These are phyloP conservation scores for Phaeosphaeriaceae sp. DNA, from an alignment of 2,329 filamentous ascomycete species.

Conservation along the genomic window DNA sequence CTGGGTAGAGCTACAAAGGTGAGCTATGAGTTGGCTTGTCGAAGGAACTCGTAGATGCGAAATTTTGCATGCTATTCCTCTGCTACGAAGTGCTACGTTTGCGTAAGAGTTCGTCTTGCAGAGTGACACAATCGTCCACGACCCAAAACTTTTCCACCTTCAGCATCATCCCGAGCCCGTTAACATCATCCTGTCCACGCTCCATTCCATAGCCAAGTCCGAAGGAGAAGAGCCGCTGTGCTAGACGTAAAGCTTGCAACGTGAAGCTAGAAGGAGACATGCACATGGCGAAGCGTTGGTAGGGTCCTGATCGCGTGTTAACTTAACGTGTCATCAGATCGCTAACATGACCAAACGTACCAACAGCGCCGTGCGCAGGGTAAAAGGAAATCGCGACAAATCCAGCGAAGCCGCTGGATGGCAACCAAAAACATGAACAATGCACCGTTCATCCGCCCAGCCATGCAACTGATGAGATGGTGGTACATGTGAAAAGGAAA, in stretches of 20 bases:
- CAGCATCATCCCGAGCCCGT: not conserved
- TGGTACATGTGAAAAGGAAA: slow-evolving; percentile 22
- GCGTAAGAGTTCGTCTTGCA: not conserved
- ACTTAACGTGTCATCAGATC: not conserved
- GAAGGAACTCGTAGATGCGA: not conserved
- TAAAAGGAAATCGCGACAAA: not conserved
- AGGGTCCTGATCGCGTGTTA: not conserved
- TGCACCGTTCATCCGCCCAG: slow-evolving; percentile 5
- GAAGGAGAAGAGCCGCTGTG: not conserved
- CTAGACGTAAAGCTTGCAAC: not conserved
- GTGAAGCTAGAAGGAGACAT: too few relatives aligned
- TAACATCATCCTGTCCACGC: not conserved
- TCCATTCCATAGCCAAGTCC: not conserved
- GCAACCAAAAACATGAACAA: not conserved
- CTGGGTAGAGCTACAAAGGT: too few relatives aligned
- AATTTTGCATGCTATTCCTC: not conserved
- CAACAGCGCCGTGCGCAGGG: not conserved
- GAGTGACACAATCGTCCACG: not conserved
- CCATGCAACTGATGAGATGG: slow-evolving; percentile 25
- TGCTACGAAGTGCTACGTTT: slow-evolving; percentile 1
- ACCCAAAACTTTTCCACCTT: slow-evolving; percentile 8
- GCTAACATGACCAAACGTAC: not conserved
- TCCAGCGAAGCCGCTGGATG: not conserved
- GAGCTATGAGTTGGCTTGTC: too few relatives aligned
- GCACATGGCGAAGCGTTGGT: not conserved